These are phyloP conservation scores for Pseudogymnoascus destructans DNA, from an alignment of 2,329 filamentous ascomycete species.

Conservation along the genomic window DNA sequence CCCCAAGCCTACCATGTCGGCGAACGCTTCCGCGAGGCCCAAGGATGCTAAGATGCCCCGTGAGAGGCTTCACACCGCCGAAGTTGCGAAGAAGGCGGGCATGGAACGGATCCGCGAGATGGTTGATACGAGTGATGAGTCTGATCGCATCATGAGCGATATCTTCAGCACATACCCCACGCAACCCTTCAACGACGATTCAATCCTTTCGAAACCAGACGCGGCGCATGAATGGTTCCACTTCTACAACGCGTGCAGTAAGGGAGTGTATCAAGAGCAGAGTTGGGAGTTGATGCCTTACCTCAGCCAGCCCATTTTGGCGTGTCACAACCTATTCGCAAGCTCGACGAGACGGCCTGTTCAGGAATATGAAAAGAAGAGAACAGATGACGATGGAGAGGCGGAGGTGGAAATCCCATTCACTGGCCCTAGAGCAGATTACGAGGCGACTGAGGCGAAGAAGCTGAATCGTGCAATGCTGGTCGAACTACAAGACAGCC, in stretches of 20 bases:
- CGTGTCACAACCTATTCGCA: slow-evolving; percentile 85
- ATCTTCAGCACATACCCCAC: slow-evolving; percentile 78
- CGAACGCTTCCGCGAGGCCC: slow-evolving; percentile 15
- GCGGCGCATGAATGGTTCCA: slow-evolving; percentile 79
- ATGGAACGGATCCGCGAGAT: slow-evolving; percentile 63
- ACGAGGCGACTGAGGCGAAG: slow-evolving; percentile 63
- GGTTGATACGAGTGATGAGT: slow-evolving; percentile 66
- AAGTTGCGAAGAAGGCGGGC: slow-evolving; percentile 57
- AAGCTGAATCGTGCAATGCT: slow-evolving; percentile 68
- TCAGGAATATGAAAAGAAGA: slow-evolving; percentile 35
- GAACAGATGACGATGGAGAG: slow-evolving; percentile 32
- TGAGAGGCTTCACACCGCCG: slow-evolving; percentile 54
- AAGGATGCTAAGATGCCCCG: slow-evolving; percentile 30
- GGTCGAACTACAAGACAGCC: slow-evolving; percentile 58
- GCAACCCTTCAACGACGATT: slow-evolving; percentile 87
- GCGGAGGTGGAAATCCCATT: slow-evolving; percentile 54
- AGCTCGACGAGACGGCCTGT: slow-evolving; percentile 39
- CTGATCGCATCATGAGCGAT: slow-evolving; percentile 66
- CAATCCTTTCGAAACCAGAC: slow-evolving; percentile 75
- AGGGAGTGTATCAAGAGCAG: slow-evolving; percentile 66
- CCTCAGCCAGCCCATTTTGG: slow-evolving; percentile 71
- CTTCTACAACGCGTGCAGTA: slow-evolving; percentile 77
- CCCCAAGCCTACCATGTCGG: slow-evolving; percentile 24
- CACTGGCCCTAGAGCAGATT: slow-evolving; percentile 69
- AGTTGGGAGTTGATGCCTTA: slow-evolving; percentile 90